A percentile compares a stretch with the other conserved stretches of the same genome.
These are phyloP conservation scores for Hypomontagnella monticulosa DNA, from an alignment of 495 filamentous ascomycete species.

Conservation along the genomic window DNA sequence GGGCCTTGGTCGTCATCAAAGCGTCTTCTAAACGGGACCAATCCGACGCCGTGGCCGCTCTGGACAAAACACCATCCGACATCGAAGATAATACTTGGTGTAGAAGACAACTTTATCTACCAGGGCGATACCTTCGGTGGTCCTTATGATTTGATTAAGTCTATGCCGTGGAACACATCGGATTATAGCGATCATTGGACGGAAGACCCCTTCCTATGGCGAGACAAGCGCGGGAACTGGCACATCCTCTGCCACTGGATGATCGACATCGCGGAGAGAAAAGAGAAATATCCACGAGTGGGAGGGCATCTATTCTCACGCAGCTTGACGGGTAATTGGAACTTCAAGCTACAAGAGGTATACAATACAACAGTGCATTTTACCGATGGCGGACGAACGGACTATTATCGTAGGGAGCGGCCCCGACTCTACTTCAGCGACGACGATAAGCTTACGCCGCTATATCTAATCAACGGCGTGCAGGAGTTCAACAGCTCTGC, in stretches of 20 bases:
- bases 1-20: conserved; percentile 25
- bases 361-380: conserved; percentile 52
- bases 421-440: conserved; percentile 55
- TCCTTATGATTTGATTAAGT: conserved; percentile 23
- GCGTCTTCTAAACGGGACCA: conserved; percentile 35
- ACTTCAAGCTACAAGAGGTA: conserved; percentile 46
- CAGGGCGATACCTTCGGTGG: conserved; percentile 16
- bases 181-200: conserved; percentile 40
- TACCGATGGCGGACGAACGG: conserved; percentile 45
- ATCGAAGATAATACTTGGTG: conserved; percentile 26
- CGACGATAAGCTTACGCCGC: conserved; percentile 51
- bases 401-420: conserved; percentile 50
- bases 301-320: conserved; percentile 51
- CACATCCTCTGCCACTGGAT: conserved; percentile 51
- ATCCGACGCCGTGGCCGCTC: conserved; percentile 48
- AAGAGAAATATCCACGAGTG: conserved; percentile 51
- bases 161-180: conserved; percentile 37
- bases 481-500: conserved; percentile 56
- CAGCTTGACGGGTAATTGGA: conserved; percentile 51
- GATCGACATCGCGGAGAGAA: conserved; percentile 47
- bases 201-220: conserved; percentile 56
- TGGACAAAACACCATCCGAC: conserved; percentile 25
- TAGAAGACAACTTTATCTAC: conserved; percentile 38
- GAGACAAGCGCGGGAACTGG: conserved; percentile 53
- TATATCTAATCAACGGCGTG: conserved; percentile 52